A percentile compares a stretch with the other conserved stretches of the same genome.
phyloP scores from a whole-genome alignment of 73 alveolate species.

The Paramecium bursaria region DNA sequence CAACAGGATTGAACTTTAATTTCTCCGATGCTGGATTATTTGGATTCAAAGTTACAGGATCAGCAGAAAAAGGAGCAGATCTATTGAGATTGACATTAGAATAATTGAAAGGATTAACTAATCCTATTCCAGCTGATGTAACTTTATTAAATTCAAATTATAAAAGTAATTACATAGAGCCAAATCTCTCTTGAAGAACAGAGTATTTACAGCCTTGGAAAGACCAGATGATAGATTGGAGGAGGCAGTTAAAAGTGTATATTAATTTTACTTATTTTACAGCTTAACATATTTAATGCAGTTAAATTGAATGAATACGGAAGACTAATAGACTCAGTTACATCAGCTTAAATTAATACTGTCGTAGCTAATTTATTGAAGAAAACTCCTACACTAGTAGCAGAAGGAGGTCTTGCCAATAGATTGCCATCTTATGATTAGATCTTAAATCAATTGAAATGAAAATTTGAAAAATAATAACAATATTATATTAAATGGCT shows the following conservation, averaged over 20 bases:
- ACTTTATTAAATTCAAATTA: too few species aligned
- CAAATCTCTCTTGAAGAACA: conserved; percentile 54
- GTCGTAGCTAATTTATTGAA: conserved; percentile 64
- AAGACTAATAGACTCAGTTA: conserved; percentile 52
- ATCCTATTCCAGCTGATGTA: conserved; percentile 58
- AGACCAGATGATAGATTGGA: conserved; percentile 69
- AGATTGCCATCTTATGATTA: conserved; percentile 66
- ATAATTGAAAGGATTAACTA: conserved; percentile 59
- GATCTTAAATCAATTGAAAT: conserved; percentile 63
- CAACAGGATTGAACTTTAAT: conserved; percentile 64
- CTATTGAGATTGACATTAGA: conserved; percentile 13
- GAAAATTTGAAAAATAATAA: conserved; percentile 19
- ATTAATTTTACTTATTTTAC: background rate
- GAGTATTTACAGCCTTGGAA: conserved; percentile 63
- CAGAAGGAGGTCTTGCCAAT: conserved; percentile 70
- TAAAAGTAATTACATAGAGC: conserved; percentile 67
- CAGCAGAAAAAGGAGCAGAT: conserved; percentile 69
- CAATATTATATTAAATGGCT: conserved; percentile 5
- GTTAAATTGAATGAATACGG: conserved; percentile 60
- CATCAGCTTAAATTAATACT: conserved; percentile 50
- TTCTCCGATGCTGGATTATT: conserved; percentile 71
- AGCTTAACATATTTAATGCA: conserved; percentile 61
- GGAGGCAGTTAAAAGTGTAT: conserved; percentile 69
- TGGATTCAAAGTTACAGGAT: conserved; percentile 67
- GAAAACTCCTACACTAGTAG: conserved; percentile 65